Percentiles rank a stretch among this genome's conserved stretches.
These are phyloP conservation scores for Brettanomyces nanus DNA, from an alignment of 805 yeast genomes.

Conservation along the genomic window DNA sequence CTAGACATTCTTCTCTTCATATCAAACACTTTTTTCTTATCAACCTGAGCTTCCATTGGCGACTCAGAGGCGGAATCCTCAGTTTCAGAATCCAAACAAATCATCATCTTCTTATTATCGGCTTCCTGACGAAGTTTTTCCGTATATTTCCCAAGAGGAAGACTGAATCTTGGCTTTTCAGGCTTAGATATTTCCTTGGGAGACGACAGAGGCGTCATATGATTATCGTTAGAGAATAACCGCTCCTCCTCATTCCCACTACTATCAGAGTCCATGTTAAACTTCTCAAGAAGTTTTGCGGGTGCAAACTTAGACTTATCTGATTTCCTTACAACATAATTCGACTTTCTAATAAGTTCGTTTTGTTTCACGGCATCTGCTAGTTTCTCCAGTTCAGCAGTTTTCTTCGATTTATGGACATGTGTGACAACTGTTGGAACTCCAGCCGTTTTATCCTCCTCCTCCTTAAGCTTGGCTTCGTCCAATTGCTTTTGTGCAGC, in stretches of 20 bases:
- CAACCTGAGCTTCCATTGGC: background rate
- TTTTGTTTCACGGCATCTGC: constrained; percentile 6
- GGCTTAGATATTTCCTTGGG: constrained; percentile 4
- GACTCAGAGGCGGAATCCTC: background rate
- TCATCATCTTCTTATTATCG: constrained; percentile 1
- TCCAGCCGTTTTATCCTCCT: background rate
- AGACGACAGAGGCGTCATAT: constrained; percentile 5
- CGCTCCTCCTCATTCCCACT: constrained; percentile 5
- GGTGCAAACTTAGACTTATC: constrained; percentile 16
- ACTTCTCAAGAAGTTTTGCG: constrained; percentile 14
- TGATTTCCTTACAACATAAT: constrained; percentile 10
- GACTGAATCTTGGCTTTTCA: background rate
- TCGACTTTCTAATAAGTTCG: constrained; percentile 15
- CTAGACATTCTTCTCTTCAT: constrained; percentile 1
- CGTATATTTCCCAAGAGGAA: constrained; percentile 3
- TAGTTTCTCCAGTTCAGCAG: background rate
- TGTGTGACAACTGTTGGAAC: background rate
- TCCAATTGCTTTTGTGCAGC: constrained; percentile 5
- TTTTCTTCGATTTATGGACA: constrained; percentile 4
- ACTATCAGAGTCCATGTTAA: constrained; percentile 15
- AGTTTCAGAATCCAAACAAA: constrained; percentile 3
- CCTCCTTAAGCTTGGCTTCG: background rate
- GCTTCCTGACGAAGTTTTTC: constrained; percentile 1
- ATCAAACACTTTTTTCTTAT: constrained; percentile 1
- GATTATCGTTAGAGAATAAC: constrained; percentile 8